phyloP scores from a whole-genome alignment of 768 basidiomycete genomes.

The Suillus lakei region DNA sequence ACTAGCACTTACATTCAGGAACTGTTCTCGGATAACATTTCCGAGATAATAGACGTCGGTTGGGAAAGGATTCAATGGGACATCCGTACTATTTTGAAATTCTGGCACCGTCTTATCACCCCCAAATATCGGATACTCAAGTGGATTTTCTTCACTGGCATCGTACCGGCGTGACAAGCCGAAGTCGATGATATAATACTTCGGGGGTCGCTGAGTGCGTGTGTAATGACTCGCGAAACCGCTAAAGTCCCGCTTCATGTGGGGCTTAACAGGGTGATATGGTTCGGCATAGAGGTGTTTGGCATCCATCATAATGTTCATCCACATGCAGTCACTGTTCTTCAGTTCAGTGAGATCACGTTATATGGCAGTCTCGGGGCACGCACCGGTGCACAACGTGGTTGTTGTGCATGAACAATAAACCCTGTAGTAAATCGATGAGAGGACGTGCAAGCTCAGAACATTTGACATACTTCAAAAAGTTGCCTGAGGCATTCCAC shows the following conservation, averaged over 20 bases:
- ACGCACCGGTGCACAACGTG: constrained; percentile 40
- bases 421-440: constrained; percentile 25
- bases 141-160: constrained; percentile 28
- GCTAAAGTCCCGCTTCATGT: constrained; percentile 23
- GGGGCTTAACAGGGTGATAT: constrained; percentile 27
- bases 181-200: constrained; percentile 44
- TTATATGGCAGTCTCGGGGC: constrained; percentile 7
- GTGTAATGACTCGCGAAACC: constrained; percentile 28
- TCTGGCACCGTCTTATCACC: constrained; percentile 50
- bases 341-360: not conserved
- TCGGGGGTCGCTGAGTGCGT: constrained; percentile 32
- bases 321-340: constrained; percentile 29
- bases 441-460: not conserved
- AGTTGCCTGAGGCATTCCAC: constrained; percentile 34
- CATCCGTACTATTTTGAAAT: constrained; percentile 25
- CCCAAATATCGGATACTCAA: constrained; percentile 37
- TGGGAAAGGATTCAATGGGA: constrained; percentile 42
- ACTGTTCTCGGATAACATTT: constrained; percentile 39
- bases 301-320: constrained; percentile 40
- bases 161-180: constrained; percentile 38
- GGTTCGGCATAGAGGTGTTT: constrained; percentile 25
- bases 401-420: constrained; percentile 41
- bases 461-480: constrained; percentile 28
- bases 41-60: constrained; percentile 51
- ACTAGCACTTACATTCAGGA: constrained; percentile 32